Base-by-base conservation (phyloP, 768 basidiomycete species). In the Tricholoma sp. region DNA sequence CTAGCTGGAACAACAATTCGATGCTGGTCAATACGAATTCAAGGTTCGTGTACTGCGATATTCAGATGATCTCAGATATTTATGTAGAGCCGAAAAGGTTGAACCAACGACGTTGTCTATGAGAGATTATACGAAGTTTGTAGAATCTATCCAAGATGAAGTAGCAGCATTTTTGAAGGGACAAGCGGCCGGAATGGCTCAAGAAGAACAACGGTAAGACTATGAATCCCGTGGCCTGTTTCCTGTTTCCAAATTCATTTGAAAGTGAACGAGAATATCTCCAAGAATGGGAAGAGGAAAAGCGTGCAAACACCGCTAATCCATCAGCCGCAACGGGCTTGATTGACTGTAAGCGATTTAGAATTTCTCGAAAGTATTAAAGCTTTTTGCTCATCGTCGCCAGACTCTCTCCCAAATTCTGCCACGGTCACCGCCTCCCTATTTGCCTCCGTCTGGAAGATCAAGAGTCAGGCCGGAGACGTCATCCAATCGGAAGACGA, bases 31-130 rank as follows among this genome's bases (percentile, higher is more conserved):
- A 52, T 82, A 84, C 61, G 55, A 60, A 34, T 83, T 84, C 63
- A 72, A 81, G 72, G 81, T 0, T 48, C 18, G 12, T 45, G 42
- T 44, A 15, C 6, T 37, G 37, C n/a, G 37, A 6, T 13, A 13
- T 37, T 37, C 1, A 37, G 37, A 15, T 37, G 37, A 12, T 37
- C 13, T 13, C n/a, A 37, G 11, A 37, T 37, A 15, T 13, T 37
- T 12, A 37, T 15, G 6, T 37, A 15, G 24, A 24, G 37, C 12
- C 0, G 51, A 53, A 13, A 45, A 83, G 76, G 75, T 85, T 41
- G 77, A 86, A 59, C 67, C 74, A 4, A 72, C 72, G 0, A 70
- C 66, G 1, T 83, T 88, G 59, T 84, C 82, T 8, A 79, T 86
- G 72, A 64, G 66, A 8, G 71, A 77, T 5, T 80, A 87, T 58